These are phyloP conservation scores for Stygiomarasmius scandens DNA, from an alignment of 1,284 basidiomycete genomes.

Conservation along the genomic window DNA sequence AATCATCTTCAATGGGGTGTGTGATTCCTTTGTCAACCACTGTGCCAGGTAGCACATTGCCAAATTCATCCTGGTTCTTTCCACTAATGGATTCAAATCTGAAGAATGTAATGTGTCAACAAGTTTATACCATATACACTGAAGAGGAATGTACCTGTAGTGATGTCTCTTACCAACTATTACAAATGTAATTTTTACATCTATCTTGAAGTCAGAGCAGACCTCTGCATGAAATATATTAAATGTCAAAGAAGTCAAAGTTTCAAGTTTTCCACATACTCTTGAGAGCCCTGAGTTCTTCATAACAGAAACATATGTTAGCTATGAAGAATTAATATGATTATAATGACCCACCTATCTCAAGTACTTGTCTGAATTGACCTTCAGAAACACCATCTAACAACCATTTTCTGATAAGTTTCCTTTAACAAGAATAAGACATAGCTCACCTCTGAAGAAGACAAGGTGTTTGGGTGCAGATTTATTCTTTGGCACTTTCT, in stretches of 20 bases:
- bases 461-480: constrained; percentile 51
- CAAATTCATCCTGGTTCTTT: constrained; percentile 55
- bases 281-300: constrained; percentile 10
- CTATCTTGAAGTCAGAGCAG: constrained; percentile 44
- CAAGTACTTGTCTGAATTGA: constrained; percentile 58
- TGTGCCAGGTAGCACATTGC: constrained; percentile 70
- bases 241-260: too few species aligned
- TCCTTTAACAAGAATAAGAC: neutral
- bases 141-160: constrained; percentile 31
- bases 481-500: constrained; percentile 37
- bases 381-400: constrained; percentile 73
- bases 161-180: constrained; percentile 59
- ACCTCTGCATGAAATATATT: constrained; percentile 36
- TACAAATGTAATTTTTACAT: constrained; percentile 57
- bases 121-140: too few species aligned
- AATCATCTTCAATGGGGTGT: constrained; percentile 72
- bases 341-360: constrained; percentile 42
- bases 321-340: too few species aligned
- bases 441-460: constrained; percentile 52
- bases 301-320: too few species aligned
- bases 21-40: constrained; percentile 68
- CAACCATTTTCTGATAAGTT: too few species aligned
- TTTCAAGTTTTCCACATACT: too few species aligned
- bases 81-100: too few species aligned
- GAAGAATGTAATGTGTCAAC: too few species aligned